phyloP scores from a whole-genome alignment of 108 stramenopile species.

The Pseudonitzschia multiseries region DNA sequence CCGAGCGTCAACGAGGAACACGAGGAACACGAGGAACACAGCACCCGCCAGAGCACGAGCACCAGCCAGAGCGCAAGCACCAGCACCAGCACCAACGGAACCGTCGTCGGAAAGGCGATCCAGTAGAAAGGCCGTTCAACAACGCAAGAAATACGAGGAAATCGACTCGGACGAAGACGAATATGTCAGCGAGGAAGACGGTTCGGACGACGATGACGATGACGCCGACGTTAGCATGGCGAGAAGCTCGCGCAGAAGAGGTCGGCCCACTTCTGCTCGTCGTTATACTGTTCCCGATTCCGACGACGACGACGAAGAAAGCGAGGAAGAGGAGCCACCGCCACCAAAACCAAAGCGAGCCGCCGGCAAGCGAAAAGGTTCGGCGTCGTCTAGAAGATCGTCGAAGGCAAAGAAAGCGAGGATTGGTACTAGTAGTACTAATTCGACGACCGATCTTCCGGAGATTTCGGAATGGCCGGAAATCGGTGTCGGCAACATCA shows the following conservation, averaged over 20 bases:
- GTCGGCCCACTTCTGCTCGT: neutral
- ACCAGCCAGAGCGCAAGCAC: neutral
- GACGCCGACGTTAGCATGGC: neutral
- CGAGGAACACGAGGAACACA: neutral
- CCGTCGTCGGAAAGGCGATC: neutral
- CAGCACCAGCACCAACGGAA: neutral
- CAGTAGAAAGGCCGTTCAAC: neutral
- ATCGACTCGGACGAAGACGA: constrained; percentile 25
- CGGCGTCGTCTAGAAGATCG: neutral
- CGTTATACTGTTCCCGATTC: neutral
- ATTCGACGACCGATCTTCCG: constrained; percentile 2
- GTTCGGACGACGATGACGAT: constrained; percentile 10
- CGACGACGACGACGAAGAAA: constrained; percentile 27
- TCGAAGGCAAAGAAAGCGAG: neutral
- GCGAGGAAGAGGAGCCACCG: constrained; percentile 15
- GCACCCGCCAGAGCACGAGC: no score
- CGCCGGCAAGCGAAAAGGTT: constrained; percentile 6
- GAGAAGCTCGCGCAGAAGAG: neutral
- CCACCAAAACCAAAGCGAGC: neutral
- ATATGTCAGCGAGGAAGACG: constrained; percentile 11
- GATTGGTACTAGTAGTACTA: no score
- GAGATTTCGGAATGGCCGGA: constrained; percentile 36
- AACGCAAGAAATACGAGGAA: constrained; percentile 14
- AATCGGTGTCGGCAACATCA: constrained; percentile 35
- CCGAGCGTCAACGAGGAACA: neutral